Conservation (phyloP, 2,329 filamentous ascomycete genomes). For the Calycina marina region DNA sequence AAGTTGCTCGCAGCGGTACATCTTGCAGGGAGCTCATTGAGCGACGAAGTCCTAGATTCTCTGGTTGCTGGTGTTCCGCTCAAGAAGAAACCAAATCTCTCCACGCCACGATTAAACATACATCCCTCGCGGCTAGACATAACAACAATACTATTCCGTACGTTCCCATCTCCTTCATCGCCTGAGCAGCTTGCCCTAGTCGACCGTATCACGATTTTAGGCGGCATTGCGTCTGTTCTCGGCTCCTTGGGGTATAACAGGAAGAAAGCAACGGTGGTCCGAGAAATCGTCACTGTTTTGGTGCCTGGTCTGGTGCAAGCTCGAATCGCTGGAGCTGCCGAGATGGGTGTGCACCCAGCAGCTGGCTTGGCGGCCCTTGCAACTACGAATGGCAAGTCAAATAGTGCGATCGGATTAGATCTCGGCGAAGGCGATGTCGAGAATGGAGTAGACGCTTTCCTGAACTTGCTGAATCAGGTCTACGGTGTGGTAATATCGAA, state of each 20-base stretch:
- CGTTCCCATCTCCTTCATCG: slow-evolving; percentile 49
- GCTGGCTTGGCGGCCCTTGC: slow-evolving; percentile 68
- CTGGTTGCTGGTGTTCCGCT: slow-evolving; percentile 48
- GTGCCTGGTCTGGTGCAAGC: slow-evolving; percentile 81
- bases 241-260: slow-evolving; percentile 65
- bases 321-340: slow-evolving; percentile 83
- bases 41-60: slow-evolving; percentile 44
- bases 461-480: slow-evolving; percentile 44
- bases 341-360: slow-evolving; percentile 88
- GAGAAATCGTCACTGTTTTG: slow-evolving; percentile 70
- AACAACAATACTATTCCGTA: slow-evolving; percentile 48
- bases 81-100: slow-evolving; percentile 29
- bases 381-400: slow-evolving; percentile 32
- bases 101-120: slow-evolving; percentile 40
- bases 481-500: slow-evolving; percentile 41
- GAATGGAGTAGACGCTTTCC: slow-evolving; percentile 47
- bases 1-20: slow-evolving; percentile 56
- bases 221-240: slow-evolving; percentile 78
- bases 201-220: slow-evolving; percentile 65
- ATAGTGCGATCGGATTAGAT: slow-evolving; percentile 40
- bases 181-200: slow-evolving; percentile 55
- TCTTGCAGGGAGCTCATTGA: slow-evolving; percentile 46
- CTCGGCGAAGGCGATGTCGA: slow-evolving; percentile 51
- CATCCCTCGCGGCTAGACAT: slow-evolving; percentile 48
- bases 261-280: slow-evolving; percentile 82